A percentile compares a stretch with the other conserved stretches of the same genome.
These are phyloP conservation scores for Fomitopsis pinicola DNA, from an alignment of 1,284 basidiomycete species.

Conservation along the genomic window DNA sequence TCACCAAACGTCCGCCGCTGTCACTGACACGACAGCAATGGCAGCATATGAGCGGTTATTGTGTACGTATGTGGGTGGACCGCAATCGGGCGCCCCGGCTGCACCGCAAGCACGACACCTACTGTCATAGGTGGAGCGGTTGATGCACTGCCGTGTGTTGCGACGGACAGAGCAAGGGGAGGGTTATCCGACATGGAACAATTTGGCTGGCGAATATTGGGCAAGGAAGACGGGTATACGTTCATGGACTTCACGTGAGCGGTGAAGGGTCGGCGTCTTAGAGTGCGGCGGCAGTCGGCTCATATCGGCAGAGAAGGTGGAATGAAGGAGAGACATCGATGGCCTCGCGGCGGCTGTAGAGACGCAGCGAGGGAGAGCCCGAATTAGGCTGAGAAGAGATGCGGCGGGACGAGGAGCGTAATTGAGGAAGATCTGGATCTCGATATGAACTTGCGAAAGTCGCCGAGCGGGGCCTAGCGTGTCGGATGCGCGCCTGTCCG, in stretches of 20 bases:
- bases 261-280: background rate
- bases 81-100: background rate
- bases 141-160: background rate
- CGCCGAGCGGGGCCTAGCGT: conserved; percentile 13
- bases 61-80: background rate
- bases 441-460: conserved; percentile 10
- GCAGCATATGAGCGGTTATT: background rate
- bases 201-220: background rate
- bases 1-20: background rate
- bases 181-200: background rate
- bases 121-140: background rate
- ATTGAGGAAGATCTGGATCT: conserved; percentile 7
- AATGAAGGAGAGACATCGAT: background rate
- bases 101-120: background rate
- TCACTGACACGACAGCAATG: background rate
- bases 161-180: background rate
- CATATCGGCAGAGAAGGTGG: background rate
- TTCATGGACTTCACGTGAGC: background rate
- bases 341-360: conserved; percentile 1
- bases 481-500: conserved; percentile 5
- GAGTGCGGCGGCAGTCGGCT: background rate
- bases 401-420: conserved; percentile 1
- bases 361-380: background rate
- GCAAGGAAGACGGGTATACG: background rate
- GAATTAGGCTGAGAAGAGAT: background rate